Evolutionary conservation across 108 stramenopile genomes (phyloP), one percentile per base, ranked within the genome.

Genomic region (Seminavis robusta): DNA sequence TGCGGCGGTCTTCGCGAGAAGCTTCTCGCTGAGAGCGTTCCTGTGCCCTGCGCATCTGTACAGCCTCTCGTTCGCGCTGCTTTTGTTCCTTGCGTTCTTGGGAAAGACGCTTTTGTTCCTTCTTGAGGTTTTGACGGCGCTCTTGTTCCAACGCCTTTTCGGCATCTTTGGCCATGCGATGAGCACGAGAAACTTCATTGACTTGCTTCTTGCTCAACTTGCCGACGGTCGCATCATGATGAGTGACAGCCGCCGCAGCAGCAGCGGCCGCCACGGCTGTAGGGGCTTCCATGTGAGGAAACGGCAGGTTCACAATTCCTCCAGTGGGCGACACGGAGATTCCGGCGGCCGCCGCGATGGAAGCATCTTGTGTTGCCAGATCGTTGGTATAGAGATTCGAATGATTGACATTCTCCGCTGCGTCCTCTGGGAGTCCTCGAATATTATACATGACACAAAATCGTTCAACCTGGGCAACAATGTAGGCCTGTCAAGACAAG

Each of bases 391-490:
- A 48, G 4, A 52, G 23, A 36, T 23, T 52, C 17, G 32, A 30
- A 24, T 56, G 36, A n/a, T 70, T 69, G 20, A 59, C 47, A 27
- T n/a, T n/a, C n/a, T n/a, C n/a, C n/a, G n/a, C n/a, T n/a, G n/a
- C n/a, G n/a, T n/a, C n/a, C n/a, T n/a, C n/a, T n/a, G 44, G 29
- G 4, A 42, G 42, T 20, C 47, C 69, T 16, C 81, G 74, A 52
- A 88, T 84, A 25, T 80, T 68, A 64, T 84, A 88, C 3, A 88
- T 25, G n/a, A 64, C 58, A 56, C 68, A 76, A 45, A 88, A 88
- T 29, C 79, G 74, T 60, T 88, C 86, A 10, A 88, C 58, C 39
- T 88, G 83, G 23, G 83, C 78, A 36, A 82, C 69, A 44, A 88
- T 82, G 50, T 84, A 83, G 45, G 78, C 76, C 33, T n/a, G n/a